Conservation (phyloP, 306 rosid species). For the Herpetospermum pedunculosum region DNA sequence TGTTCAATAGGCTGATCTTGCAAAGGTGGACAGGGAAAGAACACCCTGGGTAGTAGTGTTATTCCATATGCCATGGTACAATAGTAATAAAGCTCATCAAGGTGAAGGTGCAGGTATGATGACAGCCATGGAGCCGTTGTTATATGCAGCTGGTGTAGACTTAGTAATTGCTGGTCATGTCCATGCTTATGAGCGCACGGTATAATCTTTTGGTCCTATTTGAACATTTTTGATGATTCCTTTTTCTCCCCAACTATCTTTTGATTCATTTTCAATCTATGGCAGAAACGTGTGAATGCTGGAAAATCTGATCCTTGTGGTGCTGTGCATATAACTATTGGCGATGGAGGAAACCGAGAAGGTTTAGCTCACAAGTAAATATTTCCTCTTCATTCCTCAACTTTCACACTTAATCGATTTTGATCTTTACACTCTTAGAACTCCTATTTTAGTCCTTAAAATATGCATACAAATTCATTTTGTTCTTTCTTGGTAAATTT, state of each 20-base stretch:
- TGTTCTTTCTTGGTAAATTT: neutral
- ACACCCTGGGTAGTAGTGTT: constrained; percentile 79
- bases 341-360: constrained; percentile 92
- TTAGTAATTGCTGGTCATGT: constrained; percentile 73
- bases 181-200: constrained; percentile 92
- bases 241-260: neutral
- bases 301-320: constrained; percentile 66
- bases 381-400: no score
- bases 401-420: no score
- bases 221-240: neutral
- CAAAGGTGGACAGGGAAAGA: constrained; percentile 60
- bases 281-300: constrained; percentile 56
- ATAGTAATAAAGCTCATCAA: constrained; percentile 76
- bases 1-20: constrained; percentile 48
- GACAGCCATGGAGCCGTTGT: constrained; percentile 71
- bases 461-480: neutral
- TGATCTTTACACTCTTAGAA: neutral
- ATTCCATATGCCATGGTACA: constrained; percentile 93
- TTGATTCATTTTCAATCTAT: neutral
- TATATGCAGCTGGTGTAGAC: constrained; percentile 68
- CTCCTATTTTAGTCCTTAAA: neutral
- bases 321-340: constrained; percentile 78
- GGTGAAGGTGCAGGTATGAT: constrained; percentile 78
- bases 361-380: constrained; percentile 64
- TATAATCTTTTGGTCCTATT: constrained; percentile 14